Evolutionary conservation across 2,329 filamentous ascomycete species (phyloP).

Genomic region (Sordariomycetes sp.): DNA sequence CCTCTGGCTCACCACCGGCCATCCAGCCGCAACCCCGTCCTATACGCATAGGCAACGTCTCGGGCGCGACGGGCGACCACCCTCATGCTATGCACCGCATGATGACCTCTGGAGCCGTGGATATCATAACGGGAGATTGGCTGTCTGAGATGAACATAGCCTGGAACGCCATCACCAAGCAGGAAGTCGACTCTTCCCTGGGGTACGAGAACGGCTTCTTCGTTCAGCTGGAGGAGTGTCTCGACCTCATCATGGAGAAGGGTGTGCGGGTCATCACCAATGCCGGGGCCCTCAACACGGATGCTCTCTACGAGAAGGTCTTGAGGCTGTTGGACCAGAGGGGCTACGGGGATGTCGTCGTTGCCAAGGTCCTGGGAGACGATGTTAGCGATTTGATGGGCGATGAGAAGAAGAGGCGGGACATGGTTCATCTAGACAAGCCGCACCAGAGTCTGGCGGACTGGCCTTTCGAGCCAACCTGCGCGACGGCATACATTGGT

Average conservation of each 20-base stretch:
- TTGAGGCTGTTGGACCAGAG: slow-evolving; percentile 18
- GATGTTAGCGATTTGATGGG: slow-evolving; percentile 21
- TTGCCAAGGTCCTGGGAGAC: slow-evolving; percentile 28
- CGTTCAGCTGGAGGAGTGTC: slow-evolving; percentile 30
- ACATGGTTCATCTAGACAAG: slow-evolving; percentile 17
- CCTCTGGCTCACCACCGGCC: too few species aligned
- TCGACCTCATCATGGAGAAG: slow-evolving; percentile 22
- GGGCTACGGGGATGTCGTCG: slow-evolving; percentile 17
- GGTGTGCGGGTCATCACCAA: slow-evolving; percentile 29
- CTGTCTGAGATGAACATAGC: slow-evolving; percentile 42
- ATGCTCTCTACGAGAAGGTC: slow-evolving; percentile 18
- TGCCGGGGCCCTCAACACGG: slow-evolving; percentile 27
- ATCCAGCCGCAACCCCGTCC: slow-evolving; percentile 1
- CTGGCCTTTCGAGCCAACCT: slow-evolving; percentile 16
- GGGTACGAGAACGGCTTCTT: slow-evolving; percentile 28
- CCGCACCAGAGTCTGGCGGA: slow-evolving; percentile 16
- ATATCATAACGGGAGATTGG: slow-evolving; percentile 30
- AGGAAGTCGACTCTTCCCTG: slow-evolving; percentile 18
- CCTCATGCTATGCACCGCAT: slow-evolving; percentile 22
- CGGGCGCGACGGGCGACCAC: slow-evolving; percentile 22
- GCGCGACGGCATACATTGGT: slow-evolving; percentile 36
- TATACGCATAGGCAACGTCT: slow-evolving; percentile 23
- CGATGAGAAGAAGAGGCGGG: slow-evolving; percentile 6
- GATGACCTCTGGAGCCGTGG: slow-evolving; percentile 18
- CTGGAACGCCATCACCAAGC: slow-evolving; percentile 23